Conservation (phyloP, 1,139 yeast species). For the Saccharomyces uvarum region DNA sequence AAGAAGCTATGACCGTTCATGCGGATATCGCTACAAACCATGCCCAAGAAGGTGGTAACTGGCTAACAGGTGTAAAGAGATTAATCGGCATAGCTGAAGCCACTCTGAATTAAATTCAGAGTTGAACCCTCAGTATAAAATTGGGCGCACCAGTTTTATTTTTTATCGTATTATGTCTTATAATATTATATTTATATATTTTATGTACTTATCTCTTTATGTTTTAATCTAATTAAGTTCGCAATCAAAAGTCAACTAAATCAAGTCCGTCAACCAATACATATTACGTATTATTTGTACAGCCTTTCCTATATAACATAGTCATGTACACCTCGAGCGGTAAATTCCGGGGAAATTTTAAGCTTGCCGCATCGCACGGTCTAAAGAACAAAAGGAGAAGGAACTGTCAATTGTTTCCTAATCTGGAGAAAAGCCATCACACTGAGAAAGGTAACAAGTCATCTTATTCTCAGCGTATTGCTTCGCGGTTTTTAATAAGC, state of each 20-base stretch:
- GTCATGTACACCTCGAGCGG: neutral
- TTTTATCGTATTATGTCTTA: neutral
- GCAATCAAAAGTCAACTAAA: neutral
- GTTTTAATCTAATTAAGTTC: neutral
- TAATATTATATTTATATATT: neutral
- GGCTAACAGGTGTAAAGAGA: constrained; percentile 91
- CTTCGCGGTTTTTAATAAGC: neutral
- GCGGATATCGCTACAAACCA: constrained; percentile 57
- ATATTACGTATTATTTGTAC: neutral
- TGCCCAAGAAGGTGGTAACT: constrained; percentile 74
- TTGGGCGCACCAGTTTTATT: neutral
- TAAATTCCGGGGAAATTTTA: neutral
- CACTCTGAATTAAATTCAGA: constrained; percentile 15
- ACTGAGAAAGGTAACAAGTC: neutral
- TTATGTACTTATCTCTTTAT: neutral
- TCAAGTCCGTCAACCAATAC: neutral
- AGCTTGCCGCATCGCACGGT: neutral
- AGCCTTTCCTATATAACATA: neutral
- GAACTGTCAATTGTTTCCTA: neutral
- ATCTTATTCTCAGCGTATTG: neutral
- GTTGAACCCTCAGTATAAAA: neutral
- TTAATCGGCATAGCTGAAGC: constrained; percentile 64
- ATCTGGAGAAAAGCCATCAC: neutral
- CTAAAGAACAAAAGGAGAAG: neutral
- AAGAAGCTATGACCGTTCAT: constrained; percentile 50